A percentile compares a stretch with the other conserved stretches of the same genome.
These are phyloP conservation scores for Fomitopsis schrenkii DNA, from an alignment of 1,284 basidiomycete genomes.

Conservation along the genomic window DNA sequence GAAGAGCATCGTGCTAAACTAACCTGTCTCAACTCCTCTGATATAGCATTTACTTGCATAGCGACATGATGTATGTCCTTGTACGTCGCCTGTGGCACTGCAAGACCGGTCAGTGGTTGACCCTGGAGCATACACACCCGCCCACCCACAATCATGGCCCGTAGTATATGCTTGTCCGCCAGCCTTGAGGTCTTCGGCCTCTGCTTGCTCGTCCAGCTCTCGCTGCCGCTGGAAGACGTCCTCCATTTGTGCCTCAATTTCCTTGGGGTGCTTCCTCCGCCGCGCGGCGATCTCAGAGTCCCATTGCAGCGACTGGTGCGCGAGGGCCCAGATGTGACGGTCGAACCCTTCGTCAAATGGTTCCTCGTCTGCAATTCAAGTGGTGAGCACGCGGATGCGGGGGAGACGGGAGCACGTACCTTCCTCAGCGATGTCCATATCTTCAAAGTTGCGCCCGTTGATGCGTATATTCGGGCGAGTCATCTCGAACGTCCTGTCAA, in stretches of 20 bases:
- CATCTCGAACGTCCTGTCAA: conserved; percentile 57
- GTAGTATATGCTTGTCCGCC: conserved; percentile 1
- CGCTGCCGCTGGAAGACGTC: conserved; percentile 16
- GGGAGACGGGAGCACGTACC: conserved; percentile 32
- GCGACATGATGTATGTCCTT: conserved; percentile 21
- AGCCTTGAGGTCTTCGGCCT: conserved; percentile 8
- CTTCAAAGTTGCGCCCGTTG: conserved; percentile 75
- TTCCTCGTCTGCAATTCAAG: conserved; percentile 51
- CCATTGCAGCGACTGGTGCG: conserved; percentile 20
- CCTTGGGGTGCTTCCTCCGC: conserved; percentile 16
- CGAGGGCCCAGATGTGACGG: conserved; percentile 21
- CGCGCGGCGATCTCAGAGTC: conserved; percentile 18
- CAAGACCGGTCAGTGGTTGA: background rate
- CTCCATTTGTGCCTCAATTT: conserved; percentile 17
- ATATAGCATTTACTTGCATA: conserved; percentile 29
- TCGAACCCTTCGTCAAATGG: conserved; percentile 66
- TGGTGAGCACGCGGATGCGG: background rate
- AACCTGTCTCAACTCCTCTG: conserved; percentile 52
- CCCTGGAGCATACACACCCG: background rate
- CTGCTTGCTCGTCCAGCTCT: conserved; percentile 12
- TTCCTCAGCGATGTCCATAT: conserved; percentile 50
- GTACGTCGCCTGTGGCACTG: conserved; percentile 19
- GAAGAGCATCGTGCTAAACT: background rate
- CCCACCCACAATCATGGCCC: background rate
- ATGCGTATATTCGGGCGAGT: conserved; percentile 71